Conservation (phyloP, 768 basidiomycete genomes). For the Clavaria fumosa region DNA sequence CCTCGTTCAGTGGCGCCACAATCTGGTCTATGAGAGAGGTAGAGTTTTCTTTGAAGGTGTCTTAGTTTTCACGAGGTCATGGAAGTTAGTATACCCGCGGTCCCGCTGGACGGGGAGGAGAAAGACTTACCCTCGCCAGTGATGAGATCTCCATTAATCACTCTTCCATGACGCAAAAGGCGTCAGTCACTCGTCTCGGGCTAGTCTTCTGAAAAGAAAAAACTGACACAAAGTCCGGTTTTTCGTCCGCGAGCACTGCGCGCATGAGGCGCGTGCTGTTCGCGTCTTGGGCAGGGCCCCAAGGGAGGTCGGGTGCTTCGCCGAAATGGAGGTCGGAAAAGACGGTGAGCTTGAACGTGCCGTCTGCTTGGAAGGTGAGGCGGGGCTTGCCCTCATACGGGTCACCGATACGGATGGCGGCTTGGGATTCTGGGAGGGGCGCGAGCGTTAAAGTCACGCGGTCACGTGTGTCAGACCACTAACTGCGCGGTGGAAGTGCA, state of each 20-base stretch:
- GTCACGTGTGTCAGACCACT: no score
- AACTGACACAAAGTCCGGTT: conserved; percentile 55
- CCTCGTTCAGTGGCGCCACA: conserved; percentile 41
- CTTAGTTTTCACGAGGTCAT: conserved; percentile 21
- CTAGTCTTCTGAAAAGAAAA: neutral
- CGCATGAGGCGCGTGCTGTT: conserved; percentile 49
- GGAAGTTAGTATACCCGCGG: conserved; percentile 4
- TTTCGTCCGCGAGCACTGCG: conserved; percentile 36
- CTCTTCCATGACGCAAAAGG: conserved; percentile 21
- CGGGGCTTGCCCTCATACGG: conserved; percentile 29
- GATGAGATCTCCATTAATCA: conserved; percentile 59
- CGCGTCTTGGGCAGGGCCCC: conserved; percentile 53
- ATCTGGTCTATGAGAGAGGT: conserved; percentile 52
- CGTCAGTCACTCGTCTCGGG: conserved; percentile 1
- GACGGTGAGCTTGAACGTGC: conserved; percentile 55
- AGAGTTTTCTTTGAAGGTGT: conserved; percentile 52
- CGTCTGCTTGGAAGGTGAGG: conserved; percentile 39
- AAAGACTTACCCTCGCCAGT: conserved; percentile 51
- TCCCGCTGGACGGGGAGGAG: conserved; percentile 8
- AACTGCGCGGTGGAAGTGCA: no score
- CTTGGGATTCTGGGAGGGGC: no score
- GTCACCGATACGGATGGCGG: no score
- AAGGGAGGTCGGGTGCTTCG: conserved; percentile 55
- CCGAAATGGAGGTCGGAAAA: conserved; percentile 69
- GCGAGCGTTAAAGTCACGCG: no score